Conservation (phyloP, 2,329 filamentous ascomycete genomes). For the Pestalotiopsis sp. region DNA sequence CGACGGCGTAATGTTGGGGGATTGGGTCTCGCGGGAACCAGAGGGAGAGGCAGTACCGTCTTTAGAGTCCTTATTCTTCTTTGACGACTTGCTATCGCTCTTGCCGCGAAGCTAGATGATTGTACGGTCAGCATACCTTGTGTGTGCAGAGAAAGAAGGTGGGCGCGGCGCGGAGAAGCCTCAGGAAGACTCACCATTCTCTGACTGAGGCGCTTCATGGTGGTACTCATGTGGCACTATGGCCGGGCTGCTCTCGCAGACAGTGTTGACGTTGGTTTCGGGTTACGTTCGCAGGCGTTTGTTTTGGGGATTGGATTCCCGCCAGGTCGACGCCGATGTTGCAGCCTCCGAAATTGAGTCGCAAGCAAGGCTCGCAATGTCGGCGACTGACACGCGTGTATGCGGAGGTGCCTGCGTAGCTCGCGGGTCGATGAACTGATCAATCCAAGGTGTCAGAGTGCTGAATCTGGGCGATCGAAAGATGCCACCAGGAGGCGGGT, state of each 20-base stretch:
- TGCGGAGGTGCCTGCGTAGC: not conserved
- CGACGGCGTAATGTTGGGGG: constrained; percentile 74
- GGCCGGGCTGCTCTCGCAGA: constrained; percentile 4
- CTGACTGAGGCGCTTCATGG: constrained; percentile 97
- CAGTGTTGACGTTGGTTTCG: not conserved
- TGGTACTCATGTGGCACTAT: constrained; percentile 17
- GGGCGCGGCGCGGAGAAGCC: not conserved
- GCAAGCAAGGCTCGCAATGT: not conserved
- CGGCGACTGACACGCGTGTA: not conserved
- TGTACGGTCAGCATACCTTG: constrained; percentile 48
- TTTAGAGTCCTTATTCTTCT: constrained; percentile 73
- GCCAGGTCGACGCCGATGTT: not conserved
- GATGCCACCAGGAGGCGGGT: constrained; percentile 8
- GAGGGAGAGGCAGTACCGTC: constrained; percentile 81
- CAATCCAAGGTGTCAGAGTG: not conserved
- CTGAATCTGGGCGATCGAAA: not conserved
- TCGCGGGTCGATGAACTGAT: not conserved
- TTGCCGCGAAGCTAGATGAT: constrained; percentile 86
- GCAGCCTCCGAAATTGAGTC: not conserved
- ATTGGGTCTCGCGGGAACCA: constrained; percentile 59
- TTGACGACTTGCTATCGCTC: constrained; percentile 80
- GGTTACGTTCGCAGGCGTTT: not conserved
- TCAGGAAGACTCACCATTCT: constrained; percentile 76
- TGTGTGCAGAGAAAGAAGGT: constrained; percentile 4
- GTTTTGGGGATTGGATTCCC: not conserved